These are phyloP conservation scores for Pseudocohnilembus persalinus DNA, from an alignment of 169 alveolate species.

Conservation along the genomic window DNA sequence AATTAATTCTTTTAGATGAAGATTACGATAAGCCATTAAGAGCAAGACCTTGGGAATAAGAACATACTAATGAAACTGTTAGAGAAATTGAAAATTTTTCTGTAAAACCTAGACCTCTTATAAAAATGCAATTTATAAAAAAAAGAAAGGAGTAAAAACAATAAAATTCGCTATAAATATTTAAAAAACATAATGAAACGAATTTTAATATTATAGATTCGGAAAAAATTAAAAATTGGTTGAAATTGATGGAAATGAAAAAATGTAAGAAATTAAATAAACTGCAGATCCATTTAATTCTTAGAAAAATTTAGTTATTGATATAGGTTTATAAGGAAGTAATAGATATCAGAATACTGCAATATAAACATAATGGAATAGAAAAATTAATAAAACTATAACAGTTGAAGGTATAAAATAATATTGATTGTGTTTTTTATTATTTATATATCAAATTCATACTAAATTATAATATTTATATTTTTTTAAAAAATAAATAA, in stretches of 20 bases:
- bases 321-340: constrained; percentile 47
- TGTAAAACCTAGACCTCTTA: constrained; percentile 23
- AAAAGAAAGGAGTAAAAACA: constrained; percentile 32
- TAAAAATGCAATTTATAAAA: constrained; percentile 49
- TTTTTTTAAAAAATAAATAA: no score
- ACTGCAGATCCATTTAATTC: constrained; percentile 36
- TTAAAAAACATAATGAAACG: neutral
- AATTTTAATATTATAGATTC: neutral
- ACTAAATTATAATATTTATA: neutral
- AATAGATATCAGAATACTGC: constrained; percentile 26
- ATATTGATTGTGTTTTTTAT: no score
- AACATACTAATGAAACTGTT: neutral
- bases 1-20: no score
- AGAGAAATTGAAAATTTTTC: constrained; percentile 19
- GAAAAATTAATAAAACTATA: constrained; percentile 36
- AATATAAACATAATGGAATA: constrained; percentile 39
- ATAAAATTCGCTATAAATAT: neutral
- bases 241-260: constrained; percentile 43
- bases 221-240: constrained; percentile 42
- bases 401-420: constrained; percentile 26
- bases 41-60: neutral
- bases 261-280: constrained; percentile 33
- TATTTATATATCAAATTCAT: no score
- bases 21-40: constrained; percentile 18
- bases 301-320: constrained; percentile 39